These are phyloP conservation scores for Neocallimastix lanati DNA, from an alignment of 192 early-diverging fungal species.

Conservation along the genomic window DNA sequence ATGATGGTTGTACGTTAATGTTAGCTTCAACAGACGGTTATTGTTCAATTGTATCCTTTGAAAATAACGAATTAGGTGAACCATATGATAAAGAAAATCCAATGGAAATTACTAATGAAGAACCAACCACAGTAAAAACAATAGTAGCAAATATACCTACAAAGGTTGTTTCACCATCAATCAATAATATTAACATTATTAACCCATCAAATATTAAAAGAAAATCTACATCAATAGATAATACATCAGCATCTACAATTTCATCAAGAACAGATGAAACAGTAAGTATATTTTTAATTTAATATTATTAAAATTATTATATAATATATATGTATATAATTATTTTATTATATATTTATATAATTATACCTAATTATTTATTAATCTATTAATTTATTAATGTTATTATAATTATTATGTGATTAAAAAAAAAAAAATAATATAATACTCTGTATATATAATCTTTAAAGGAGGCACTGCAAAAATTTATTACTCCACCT, in stretches of 20 bases:
- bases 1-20: conserved; percentile 54
- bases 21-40: conserved; percentile 74
- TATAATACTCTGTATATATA: too few species aligned
- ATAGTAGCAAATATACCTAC: background rate
- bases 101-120: background rate
- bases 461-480: background rate
- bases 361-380: too few species aligned
- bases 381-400: too few species aligned
- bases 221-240: background rate
- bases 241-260: background rate
- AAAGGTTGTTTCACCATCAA: background rate
- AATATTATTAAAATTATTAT: background rate
- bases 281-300: too few species aligned
- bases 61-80: conserved; percentile 43
- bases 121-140: background rate
- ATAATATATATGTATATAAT: too few species aligned
- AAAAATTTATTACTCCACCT: background rate
- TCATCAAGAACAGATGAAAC: background rate
- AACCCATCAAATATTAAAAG: background rate
- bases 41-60: conserved; percentile 57
- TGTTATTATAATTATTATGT: too few species aligned
- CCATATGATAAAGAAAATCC: background rate
- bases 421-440: too few species aligned
- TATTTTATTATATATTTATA: too few species aligned
- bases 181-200: background rate